Base-by-base conservation (phyloP, 768 basidiomycete genomes). In the Hericium rajendrae region DNA sequence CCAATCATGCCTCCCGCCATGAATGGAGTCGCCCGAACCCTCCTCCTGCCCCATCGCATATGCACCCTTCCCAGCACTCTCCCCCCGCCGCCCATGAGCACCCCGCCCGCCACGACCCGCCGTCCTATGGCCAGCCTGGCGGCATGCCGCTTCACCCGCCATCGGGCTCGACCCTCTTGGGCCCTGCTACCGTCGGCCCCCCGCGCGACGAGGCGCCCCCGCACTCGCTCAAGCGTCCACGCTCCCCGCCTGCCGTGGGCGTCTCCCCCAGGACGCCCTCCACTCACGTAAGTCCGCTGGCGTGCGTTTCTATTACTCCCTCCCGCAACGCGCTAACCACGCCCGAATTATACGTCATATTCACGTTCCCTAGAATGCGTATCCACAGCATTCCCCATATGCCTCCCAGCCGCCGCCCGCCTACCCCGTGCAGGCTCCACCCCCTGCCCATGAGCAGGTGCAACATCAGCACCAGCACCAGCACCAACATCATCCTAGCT, bases 371-470 rank as follows among this genome's bases (percentile, higher is more conserved):
- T 26, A 74, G 73, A 60, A 70, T 53, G 54, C 73, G 26, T 79
- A 77, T 65, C 59, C 50, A 6, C 53, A 52, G 61, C 52, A 22
- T 26, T 37, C 72, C 28, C 54, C 73, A 15, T 79, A 79, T 65
- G 62, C 73, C 13, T 71, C 76, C 12, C 77, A 79, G 57, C 75
- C 76, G 63, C 68, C 67, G 6, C 65, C 63, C 8, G 62, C 63
- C 63, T 73, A 60, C 66, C 73, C 50, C 74, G 77, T 67, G 8
- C 74, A 73, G 2, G 71, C 70, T 28, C 58, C 64, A 4, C 65
- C 68, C 6, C 67, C 72, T n/a, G 59, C 73, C n/a, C 72, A 76
- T 53, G 76, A 79, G 53, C 75, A 76, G 46, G 61, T 74, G 16
- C 76, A 74, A 38, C 68, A 73, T 20, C 73, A 73, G 49, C 67